phyloP scores from a whole-genome alignment of 1,284 basidiomycete species.

The Heterobasidion occidentale region DNA sequence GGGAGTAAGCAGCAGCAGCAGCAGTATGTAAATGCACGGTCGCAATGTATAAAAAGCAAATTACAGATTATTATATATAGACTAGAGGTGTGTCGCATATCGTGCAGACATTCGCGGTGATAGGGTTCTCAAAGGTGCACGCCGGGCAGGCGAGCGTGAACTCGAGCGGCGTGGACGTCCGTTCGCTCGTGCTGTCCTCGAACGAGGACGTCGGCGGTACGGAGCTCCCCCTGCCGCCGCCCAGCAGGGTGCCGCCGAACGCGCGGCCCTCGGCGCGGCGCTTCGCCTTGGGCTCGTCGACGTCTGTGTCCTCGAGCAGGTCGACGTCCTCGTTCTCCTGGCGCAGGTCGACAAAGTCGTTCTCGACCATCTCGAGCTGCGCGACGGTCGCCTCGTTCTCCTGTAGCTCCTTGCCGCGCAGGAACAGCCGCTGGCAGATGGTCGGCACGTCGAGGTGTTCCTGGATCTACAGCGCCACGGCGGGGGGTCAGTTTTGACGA shows the following conservation, averaged over 20 bases:
- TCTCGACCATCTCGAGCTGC: slow-evolving; percentile 52
- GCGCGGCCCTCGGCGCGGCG: slow-evolving; percentile 53
- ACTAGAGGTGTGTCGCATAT: slow-evolving; percentile 7
- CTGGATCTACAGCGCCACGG: slow-evolving; percentile 34
- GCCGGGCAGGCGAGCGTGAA: slow-evolving; percentile 8
- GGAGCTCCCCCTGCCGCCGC: slow-evolving; percentile 18
- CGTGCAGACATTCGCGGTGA: slow-evolving; percentile 10
- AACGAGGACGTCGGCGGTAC: slow-evolving; percentile 5
- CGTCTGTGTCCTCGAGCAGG: slow-evolving; percentile 41
- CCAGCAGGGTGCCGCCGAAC: slow-evolving; percentile 67
- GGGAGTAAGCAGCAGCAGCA: not conserved
- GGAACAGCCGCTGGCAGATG: slow-evolving; percentile 66
- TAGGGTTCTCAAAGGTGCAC: slow-evolving; percentile 11
- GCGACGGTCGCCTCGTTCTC: slow-evolving; percentile 55
- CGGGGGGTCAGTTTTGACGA: not conserved
- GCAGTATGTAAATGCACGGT: not conserved
- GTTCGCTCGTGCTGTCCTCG: slow-evolving; percentile 11
- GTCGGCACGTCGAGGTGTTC: slow-evolving; percentile 56
- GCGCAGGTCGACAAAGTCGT: slow-evolving; percentile 59
- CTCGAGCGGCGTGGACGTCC: slow-evolving; percentile 9
- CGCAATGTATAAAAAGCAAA: not conserved
- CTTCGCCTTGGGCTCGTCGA: slow-evolving; percentile 31
- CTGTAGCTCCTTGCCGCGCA: slow-evolving; percentile 51
- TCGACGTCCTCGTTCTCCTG: slow-evolving; percentile 55
- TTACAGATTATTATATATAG: not conserved